Base-by-base conservation (phyloP, 768 basidiomycete species). In the Trametes cinnabarina region DNA sequence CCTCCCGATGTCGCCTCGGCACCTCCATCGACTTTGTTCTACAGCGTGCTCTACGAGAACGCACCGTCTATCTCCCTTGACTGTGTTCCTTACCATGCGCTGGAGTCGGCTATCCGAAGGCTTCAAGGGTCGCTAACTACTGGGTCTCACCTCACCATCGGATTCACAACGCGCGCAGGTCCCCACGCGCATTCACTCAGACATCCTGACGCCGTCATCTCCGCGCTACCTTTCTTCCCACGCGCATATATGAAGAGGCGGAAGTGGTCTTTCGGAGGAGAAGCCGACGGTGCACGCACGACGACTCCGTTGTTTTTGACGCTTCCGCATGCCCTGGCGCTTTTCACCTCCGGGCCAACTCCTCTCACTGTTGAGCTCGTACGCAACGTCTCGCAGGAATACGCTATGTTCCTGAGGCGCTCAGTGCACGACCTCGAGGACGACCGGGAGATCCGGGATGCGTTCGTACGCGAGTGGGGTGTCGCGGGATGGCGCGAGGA, bases 401-500 rank as follows among this genome's bases (percentile, higher is more conserved):
- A 65, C 39, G 63, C 64, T 3, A 47, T 12, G 6, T 65, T 58
- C 44, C 51, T 69, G 23, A 32, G 51, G 28, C 25, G 46, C 10
- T 62, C 64, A 19, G 61, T 60, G 40, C 54, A 62, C 9, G 55
- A 60, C 8, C 56, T 67, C 26, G 65, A 65, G 35, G 51, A 61
- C 0, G 53, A 64, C 30, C 23, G 55, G 23, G 51, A 53, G 23
- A 51, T 62, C 9, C 57, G 64, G 0, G 46, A 41, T 11, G 47
- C 44, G 26, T 65, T 65, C 35, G 62, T 63, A 17, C 54, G 25
- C 35, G 47, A 55, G 15, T 64, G 64, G 64, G 65, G 66, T 12
- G 48, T 62, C 26, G 41, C 51, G 15, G 65, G 57, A 6, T 68
- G 66, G 68, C 57, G 65, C 6, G 65, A 67, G 44, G 66, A 67